Base-by-base conservation (phyloP, 345 rosid genomes). In the Balakata baccata region DNA sequence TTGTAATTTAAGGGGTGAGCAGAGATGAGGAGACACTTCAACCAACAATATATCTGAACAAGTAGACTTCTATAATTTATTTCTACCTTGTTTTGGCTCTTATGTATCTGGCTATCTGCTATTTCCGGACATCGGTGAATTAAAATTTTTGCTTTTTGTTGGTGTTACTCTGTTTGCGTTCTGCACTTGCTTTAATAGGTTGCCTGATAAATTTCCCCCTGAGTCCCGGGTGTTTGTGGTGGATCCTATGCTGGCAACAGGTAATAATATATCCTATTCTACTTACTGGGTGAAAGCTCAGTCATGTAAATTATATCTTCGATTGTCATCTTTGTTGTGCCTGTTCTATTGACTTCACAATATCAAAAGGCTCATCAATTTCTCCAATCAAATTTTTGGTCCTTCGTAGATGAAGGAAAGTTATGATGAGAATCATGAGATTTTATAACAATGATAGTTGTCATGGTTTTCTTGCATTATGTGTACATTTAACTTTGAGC, bases 181-280 rank as follows among this genome's bases (percentile, higher is more conserved):
- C 70, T 77, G 49, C 25, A 66, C 50, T 76, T 14, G 78, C 53
- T 65, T 76, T 37, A 69, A 49, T 79, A 94, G 98, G 90, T 81
- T 94, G 82, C 99, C 99, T 54, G 89, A 87, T 39, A 86, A 81
- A 23, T 89, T 92, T 71, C 84, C 90, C 3, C 84, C 86, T 65
- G 85, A 84, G 11, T 83, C 92, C 34, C 86, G 85, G 74, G 90
- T 95, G 2, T 87, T 92, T 86, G 88, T 95, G 73, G 94, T 90
- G 37, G 98, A 95, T 78, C 98, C 98, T 52, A 86, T 92, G 90
- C 78, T 90, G 71, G 98, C 96, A 78, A 92, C 98, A 76, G 97
- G 99, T 94, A 70, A n/a, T 61, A 18, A 72, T 66, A 14, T 49
- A 49, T 58, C 7, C 37, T 58, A 23, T 58, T 58, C 37, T 46